phyloP scores from a whole-genome alignment of 2,329 filamentous ascomycete genomes.

The Alternaria rosae region DNA sequence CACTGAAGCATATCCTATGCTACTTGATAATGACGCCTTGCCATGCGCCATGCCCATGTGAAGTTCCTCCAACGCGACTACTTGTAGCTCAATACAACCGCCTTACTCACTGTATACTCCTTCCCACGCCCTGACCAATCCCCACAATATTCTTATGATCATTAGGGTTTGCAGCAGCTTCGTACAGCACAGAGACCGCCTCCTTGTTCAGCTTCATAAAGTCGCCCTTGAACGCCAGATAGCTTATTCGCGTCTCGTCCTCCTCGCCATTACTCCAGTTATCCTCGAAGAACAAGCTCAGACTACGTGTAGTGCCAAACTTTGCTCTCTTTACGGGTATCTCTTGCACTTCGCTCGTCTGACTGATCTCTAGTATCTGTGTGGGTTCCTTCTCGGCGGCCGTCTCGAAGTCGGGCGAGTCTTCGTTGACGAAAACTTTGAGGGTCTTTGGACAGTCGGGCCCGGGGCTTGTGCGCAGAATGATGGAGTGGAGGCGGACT shows the following conservation, averaged over 20 bases:
- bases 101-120: conserved; percentile 39
- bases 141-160: conserved; percentile 72
- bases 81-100: not conserved
- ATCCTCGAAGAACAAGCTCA: conserved; percentile 89
- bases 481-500: conserved; percentile 87
- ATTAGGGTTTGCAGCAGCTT: conserved; percentile 88
- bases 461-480: conserved; percentile 79
- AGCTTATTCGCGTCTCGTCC: conserved; percentile 79
- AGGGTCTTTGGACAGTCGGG: conserved; percentile 79
- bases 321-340: conserved; percentile 85
- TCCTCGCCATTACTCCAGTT: conserved; percentile 82
- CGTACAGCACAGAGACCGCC: conserved; percentile 87
- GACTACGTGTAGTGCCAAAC: conserved; percentile 83
- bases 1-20: not conserved
- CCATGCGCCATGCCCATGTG: not conserved
- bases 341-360: conserved; percentile 84
- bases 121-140: conserved; percentile 46
- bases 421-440: conserved; percentile 87
- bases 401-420: conserved; percentile 78
- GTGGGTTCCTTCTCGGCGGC: conserved; percentile 74
- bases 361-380: conserved; percentile 79
- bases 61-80: not conserved
- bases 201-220: conserved; percentile 87
- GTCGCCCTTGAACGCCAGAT: conserved; percentile 92
- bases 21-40: not conserved